Evolutionary conservation across 441 rosid species (phyloP).

Genomic region (Croton setiger): DNA sequence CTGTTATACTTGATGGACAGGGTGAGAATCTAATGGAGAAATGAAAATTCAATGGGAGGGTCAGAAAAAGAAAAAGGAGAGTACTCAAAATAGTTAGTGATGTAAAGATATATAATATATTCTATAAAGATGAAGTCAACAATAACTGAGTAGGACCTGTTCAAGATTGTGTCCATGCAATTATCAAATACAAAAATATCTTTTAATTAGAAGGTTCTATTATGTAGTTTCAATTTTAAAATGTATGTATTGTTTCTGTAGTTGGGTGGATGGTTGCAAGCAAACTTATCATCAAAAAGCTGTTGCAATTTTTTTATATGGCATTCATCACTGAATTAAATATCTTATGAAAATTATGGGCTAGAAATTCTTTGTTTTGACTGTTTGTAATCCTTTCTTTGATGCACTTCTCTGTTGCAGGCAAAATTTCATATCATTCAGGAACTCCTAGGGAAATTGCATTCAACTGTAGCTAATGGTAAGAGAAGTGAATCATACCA

Average conservation of each 20-base stretch:
- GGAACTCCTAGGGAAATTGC: slow-evolving; percentile 87
- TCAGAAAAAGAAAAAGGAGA: background rate
- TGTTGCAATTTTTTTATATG: background rate
- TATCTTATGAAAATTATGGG: background rate
- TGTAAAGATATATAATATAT: background rate
- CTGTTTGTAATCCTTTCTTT: background rate
- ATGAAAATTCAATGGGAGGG: background rate
- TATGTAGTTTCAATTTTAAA: background rate
- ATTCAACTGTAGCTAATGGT: slow-evolving; percentile 46
- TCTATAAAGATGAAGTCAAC: background rate
- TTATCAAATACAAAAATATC: background rate
- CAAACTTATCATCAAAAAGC: background rate
- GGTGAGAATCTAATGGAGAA: background rate
- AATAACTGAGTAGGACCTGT: background rate
- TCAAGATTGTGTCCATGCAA: background rate
- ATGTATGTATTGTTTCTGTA: background rate
- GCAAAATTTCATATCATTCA: slow-evolving; percentile 93
- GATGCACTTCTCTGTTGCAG: slow-evolving; percentile 32
- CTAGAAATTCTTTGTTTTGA: background rate
- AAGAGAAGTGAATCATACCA: slow-evolving; percentile 49
- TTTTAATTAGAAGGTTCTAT: background rate
- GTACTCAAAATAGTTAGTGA: background rate
- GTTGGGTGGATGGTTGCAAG: background rate
- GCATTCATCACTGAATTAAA: background rate
- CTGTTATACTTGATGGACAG: background rate